phyloP scores from a whole-genome alignment of 192 early-diverging fungal species.

The Phycomyces blakesleeanus region DNA sequence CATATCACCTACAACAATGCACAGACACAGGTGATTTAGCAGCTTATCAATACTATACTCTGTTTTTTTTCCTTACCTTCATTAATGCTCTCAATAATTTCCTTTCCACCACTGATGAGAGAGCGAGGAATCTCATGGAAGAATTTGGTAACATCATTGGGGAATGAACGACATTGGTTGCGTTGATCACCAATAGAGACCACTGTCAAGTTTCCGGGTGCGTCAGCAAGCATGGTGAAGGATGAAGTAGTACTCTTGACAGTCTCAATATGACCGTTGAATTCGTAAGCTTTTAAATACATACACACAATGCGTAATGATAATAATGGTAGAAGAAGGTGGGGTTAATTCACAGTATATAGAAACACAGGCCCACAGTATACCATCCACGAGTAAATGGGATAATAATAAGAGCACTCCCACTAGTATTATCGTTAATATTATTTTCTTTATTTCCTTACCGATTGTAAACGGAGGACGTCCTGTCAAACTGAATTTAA shows the following conservation, averaged over 20 bases:
- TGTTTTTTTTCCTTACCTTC: slow-evolving; percentile 24
- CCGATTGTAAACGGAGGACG: slow-evolving; percentile 31
- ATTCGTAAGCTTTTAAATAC: slow-evolving; percentile 26
- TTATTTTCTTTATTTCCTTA: slow-evolving; percentile 16
- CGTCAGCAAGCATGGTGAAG: slow-evolving; percentile 37
- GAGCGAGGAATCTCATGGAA: slow-evolving; percentile 41
- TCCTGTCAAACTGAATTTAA: slow-evolving; percentile 31
- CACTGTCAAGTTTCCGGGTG: slow-evolving; percentile 46
- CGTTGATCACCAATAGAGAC: slow-evolving; percentile 40
- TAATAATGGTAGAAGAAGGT: too few species aligned
- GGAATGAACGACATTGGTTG: slow-evolving; percentile 39
- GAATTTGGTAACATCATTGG: slow-evolving; percentile 32
- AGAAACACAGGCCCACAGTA: too few species aligned
- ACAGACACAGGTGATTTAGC: too few species aligned
- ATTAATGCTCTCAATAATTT: slow-evolving; percentile 39
- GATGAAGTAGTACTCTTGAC: slow-evolving; percentile 19
- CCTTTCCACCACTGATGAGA: slow-evolving; percentile 38
- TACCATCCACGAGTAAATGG: too few species aligned
- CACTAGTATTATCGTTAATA: too few species aligned
- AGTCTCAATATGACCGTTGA: slow-evolving; percentile 26
- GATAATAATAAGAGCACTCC: too few species aligned
- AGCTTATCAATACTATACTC: background rate
- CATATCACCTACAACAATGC: slow-evolving; percentile 33
- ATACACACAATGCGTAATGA: slow-evolving; percentile 3
- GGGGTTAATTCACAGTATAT: too few species aligned